Evolutionary conservation across 768 basidiomycete species (phyloP), one percentile per base, ranked within the genome.

Genomic region (Auricularia cornea): DNA sequence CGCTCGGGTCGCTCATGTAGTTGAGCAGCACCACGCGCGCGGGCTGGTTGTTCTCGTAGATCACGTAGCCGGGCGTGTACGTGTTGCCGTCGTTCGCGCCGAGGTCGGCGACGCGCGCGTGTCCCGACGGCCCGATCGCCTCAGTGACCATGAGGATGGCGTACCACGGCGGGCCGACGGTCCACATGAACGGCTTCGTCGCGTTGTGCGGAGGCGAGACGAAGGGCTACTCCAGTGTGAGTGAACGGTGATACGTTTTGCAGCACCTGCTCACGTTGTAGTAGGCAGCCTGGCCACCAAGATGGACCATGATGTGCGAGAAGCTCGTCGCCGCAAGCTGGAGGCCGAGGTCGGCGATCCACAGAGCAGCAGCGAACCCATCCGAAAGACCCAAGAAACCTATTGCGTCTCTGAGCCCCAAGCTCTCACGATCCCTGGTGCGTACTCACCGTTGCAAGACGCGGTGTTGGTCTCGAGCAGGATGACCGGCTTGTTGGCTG

Each of bases 131-230:
- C 20, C 89, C 90, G 33, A 92, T 77, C 2, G 81, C 78, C 72
- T 93, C 91, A 0, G 90, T 82, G 41, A 88, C 77, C 66, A 87
- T 79, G 29, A 94, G 74, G 1, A 86, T 80, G 1, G 90, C 80
- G 73, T 92, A 93, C 75, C 88, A 91, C 56, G 88, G 74, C 0
- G 87, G 81, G 3, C 89, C 89, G 40, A 89, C 79, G 1, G 88
- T 88, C 89, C 90, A 92, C 72, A 57, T 57, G 54, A 57, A 57
- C 54, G 54, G 54, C 54, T 28, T 31, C 28, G 28, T 76, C 64
- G 57, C 74, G 70, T 64, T 69, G 70, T 3, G 70, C 4, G 81
- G 81, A 2, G 82, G 82, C 0, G 83, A 81, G 66, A 77, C 82
- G 72, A 74, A 75, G 32, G 70, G 73, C 67, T 74, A 60, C 2